Conservation (phyloP, 106 monocot species). For the Dendrobium chrysotoxum region DNA sequence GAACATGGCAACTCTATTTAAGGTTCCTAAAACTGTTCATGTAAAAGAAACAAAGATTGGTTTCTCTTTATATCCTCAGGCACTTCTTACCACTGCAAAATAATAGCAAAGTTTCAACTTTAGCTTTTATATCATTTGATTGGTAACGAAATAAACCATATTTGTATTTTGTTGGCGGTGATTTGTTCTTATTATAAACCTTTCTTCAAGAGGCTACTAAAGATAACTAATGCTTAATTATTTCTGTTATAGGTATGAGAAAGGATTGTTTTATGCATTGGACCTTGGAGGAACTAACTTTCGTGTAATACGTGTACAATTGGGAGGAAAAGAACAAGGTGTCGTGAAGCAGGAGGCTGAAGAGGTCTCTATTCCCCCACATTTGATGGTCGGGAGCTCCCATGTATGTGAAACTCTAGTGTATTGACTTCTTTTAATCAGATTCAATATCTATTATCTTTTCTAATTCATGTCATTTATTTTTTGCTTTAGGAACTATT, state of each 20-base stretch:
- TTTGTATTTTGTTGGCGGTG: not conserved
- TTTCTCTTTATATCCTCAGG: not conserved
- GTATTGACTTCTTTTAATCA: not conserved
- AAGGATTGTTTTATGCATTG: constrained; percentile 38
- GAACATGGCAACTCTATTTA: not conserved
- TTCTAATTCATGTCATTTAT: not conserved
- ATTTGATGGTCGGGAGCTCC: constrained; percentile 32
- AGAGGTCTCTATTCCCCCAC: constrained; percentile 26
- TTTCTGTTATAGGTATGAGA: constrained; percentile 18
- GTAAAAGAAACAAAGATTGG: not conserved
- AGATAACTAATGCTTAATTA: constrained; percentile 2
- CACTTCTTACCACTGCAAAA: not conserved
- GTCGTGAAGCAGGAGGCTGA: constrained; percentile 21
- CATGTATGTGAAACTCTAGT: constrained; percentile 8
- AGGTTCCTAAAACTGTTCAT: not conserved
- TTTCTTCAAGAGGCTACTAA: not conserved
- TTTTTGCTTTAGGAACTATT: constrained; percentile 48
- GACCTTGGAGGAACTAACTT: constrained; percentile 31
- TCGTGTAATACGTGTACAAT: constrained; percentile 22
- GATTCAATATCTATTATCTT: not conserved
- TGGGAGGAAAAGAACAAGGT: constrained; percentile 23
- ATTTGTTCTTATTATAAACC: not conserved
- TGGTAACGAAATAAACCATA: not conserved
- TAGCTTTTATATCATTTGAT: not conserved
- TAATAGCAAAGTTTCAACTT: not conserved